A percentile compares a stretch with the other conserved stretches of the same genome.
These are phyloP conservation scores for Rhodosporidiobolus odoratus DNA, from an alignment of 768 basidiomycete genomes.

Conservation along the genomic window DNA sequence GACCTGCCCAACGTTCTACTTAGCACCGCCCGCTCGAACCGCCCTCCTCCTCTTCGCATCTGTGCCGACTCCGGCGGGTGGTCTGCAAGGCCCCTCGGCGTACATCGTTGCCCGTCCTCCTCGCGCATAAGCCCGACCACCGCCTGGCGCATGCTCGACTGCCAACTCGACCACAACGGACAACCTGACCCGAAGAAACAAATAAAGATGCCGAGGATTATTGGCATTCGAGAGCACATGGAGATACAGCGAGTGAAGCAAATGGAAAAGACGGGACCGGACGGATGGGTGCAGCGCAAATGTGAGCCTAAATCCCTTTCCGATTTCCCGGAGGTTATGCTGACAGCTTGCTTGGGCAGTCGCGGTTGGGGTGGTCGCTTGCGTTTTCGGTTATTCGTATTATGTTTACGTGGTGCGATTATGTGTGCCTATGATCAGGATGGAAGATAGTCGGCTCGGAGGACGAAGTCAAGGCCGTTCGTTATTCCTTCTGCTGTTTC, in stretches of 20 bases:
- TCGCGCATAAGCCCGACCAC: neutral
- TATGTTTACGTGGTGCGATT: slow-evolving; percentile 36
- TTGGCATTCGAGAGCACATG: slow-evolving; percentile 17
- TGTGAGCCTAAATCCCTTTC: neutral
- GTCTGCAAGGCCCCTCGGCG: too few relatives aligned
- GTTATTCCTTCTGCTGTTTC: neutral
- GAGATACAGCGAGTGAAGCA: slow-evolving; percentile 20
- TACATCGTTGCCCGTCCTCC: too few relatives aligned
- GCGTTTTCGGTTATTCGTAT: slow-evolving; percentile 30
- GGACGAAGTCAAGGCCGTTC: slow-evolving; percentile 20
- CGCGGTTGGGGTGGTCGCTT: slow-evolving; percentile 26
- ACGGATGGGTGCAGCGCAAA: slow-evolving; percentile 33
- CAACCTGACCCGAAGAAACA: neutral
- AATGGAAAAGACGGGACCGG: slow-evolving; percentile 19
- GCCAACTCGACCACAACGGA: slow-evolving; percentile 14
- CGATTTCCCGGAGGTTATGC: neutral
- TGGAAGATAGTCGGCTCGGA: slow-evolving; percentile 18
- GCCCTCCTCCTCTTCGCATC: neutral
- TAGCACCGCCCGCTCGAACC: neutral
- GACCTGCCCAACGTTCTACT: neutral
- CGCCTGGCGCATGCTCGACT: slow-evolving; percentile 25
- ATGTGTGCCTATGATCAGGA: slow-evolving; percentile 29
- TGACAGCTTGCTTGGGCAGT: neutral
- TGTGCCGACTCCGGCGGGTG: neutral
- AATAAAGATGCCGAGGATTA: neutral